Evolutionary conservation across 139 green algal genomes (phyloP).

Genomic region (Tetradesmus lagerheimii): DNA sequence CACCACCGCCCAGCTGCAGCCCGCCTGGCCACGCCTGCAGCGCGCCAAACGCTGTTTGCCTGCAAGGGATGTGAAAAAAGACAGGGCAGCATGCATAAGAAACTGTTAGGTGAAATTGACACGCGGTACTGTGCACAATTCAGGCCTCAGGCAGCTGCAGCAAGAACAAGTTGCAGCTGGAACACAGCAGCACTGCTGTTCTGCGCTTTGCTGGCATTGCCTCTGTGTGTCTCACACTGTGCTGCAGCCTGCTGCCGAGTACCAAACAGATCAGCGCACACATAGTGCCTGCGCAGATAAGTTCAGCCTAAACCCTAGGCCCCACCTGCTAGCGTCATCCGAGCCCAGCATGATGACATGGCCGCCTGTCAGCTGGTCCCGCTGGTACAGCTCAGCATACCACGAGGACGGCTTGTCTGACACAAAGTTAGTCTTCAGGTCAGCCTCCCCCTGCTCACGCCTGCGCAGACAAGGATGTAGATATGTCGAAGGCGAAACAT

Average conservation of each 20-base stretch:
- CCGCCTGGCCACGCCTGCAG: conserved; percentile 87
- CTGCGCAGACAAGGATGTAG: not conserved
- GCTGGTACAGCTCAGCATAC: conserved; percentile 91
- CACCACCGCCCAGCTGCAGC: conserved; percentile 95
- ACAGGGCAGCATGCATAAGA: too few species aligned
- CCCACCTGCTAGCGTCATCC: conserved; percentile 77
- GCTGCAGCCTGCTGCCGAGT: not conserved
- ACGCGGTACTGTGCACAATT: not conserved
- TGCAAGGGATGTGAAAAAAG: too few species aligned
- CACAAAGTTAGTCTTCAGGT: conserved; percentile 96
- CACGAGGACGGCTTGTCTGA: conserved; percentile 85
- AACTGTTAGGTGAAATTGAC: too few species aligned
- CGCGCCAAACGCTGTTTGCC: conserved; percentile 80
- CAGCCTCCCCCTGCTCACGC: not conserved
- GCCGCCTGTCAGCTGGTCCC: conserved; percentile 86
- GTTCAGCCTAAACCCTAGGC: not conserved
- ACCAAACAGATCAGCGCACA: not conserved
- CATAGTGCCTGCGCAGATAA: not conserved
- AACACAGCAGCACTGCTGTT: too few species aligned
- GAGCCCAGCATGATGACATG: conserved; percentile 99
- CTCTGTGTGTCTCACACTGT: not conserved
- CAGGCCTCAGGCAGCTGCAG: not conserved
- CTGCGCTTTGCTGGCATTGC: too few species aligned
- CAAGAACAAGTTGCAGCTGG: not conserved
- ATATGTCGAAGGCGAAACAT: too few species aligned